Base-by-base conservation (phyloP, 495 filamentous ascomycete genomes). In the Aspergillus steynii region DNA sequence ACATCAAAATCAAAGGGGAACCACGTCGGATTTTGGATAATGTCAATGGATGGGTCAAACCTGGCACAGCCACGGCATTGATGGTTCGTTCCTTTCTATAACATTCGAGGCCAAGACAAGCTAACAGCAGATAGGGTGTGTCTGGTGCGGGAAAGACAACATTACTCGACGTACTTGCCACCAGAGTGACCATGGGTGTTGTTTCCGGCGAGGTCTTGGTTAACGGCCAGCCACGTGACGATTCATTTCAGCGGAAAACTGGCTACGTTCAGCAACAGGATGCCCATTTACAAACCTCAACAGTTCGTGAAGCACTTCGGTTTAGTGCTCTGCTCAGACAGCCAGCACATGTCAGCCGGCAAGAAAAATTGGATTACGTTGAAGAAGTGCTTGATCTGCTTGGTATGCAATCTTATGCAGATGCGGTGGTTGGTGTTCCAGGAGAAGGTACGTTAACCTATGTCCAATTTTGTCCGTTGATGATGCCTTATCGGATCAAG, bases 251-350 rank as follows among this genome's bases (percentile, higher is more conserved):
- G 68, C 86, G 93, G 32, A 93, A 93, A 75, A 95, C 91, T 2
- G 93, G 93, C 20, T 97, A 96, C 66, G 92, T 92, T 27, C 90
- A 96, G 66, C 93, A 97, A 70, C 91, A 95, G 71, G 93, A 97
- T 83, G 80, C 96, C 0, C 92, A 96, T 75, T 79, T 94, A 9
- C 77, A 86, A 27, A 94, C 91, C 0, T 84, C 87, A 0, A 97
- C 93, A 5, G 92, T 96, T 28, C 85, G 92, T 32, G 93, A 82
- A 65, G 90, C 93, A 29, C 80, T 97, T 26, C 80, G 80, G 53
- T 96, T 97, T 74, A 89, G 84, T 60, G 93, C 93, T 50, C 76
- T 92, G 20, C 85, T 96, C 15, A 87, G 93, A 53, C 93, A 96
- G 68, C 90, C 93, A 2, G 83, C 82, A 29, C 76, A 86, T 20